These are phyloP conservation scores for Craspedostauros australis DNA, from an alignment of 108 stramenopile species.

Conservation along the genomic window DNA sequence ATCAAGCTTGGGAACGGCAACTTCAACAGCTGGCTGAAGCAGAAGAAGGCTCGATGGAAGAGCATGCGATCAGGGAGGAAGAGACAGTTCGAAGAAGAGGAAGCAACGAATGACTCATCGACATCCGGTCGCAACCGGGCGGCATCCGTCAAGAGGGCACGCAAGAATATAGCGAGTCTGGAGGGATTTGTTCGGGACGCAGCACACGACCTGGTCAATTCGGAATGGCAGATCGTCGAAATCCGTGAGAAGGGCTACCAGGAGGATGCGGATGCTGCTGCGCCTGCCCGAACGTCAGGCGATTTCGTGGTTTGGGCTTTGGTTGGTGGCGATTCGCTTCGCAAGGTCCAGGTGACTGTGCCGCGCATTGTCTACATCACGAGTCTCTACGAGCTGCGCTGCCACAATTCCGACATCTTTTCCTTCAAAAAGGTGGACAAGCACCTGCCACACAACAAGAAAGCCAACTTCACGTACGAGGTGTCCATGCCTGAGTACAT, in stretches of 20 bases:
- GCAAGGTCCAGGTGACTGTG: conserved; percentile 74
- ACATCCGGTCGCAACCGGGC: conserved; percentile 3
- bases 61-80: conserved; percentile 41
- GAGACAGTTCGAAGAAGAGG: conserved; percentile 9
- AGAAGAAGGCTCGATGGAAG: conserved; percentile 86
- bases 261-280: conserved; percentile 23
- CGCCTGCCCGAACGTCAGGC: conserved; percentile 64
- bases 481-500: conserved; percentile 83
- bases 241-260: conserved; percentile 77
- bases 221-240: conserved; percentile 93
- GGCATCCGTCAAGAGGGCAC: conserved; percentile 2
- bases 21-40: conserved; percentile 81
- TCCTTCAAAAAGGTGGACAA: conserved; percentile 63
- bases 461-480: conserved; percentile 70
- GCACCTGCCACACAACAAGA: conserved; percentile 84
- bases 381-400: conserved; percentile 36
- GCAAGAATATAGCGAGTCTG: conserved; percentile 53
- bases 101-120: too few relatives aligned
- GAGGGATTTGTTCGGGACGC: conserved; percentile 82
- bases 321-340: conserved; percentile 73
- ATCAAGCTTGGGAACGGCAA: conserved; percentile 49
- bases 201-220: conserved; percentile 42
- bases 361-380: conserved; percentile 80
- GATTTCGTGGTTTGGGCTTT: conserved; percentile 88
- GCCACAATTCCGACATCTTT: conserved; percentile 18